These are phyloP conservation scores for Cerioporus squamosus DNA, from an alignment of 1,284 basidiomycete species.

Conservation along the genomic window DNA sequence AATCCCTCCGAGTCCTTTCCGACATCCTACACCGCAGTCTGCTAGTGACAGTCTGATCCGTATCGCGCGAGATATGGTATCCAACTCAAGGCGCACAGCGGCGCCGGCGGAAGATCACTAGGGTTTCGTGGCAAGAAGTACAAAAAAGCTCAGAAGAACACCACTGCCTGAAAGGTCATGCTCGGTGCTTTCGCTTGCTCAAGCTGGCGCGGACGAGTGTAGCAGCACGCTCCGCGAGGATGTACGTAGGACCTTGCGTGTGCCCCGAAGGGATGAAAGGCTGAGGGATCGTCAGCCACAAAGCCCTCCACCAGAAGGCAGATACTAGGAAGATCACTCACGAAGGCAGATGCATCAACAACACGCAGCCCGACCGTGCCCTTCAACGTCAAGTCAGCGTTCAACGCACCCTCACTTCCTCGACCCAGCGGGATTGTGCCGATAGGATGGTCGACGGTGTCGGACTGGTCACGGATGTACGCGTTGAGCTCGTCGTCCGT, in stretches of 20 bases:
- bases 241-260: conserved; percentile 3
- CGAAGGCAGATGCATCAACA: conserved; percentile 35
- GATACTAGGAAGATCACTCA: conserved; percentile 21
- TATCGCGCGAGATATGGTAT: no score
- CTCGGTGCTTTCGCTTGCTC: background rate
- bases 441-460: conserved; percentile 26
- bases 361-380: conserved; percentile 26
- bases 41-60: no score
- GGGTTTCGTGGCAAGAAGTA: no score
- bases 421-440: conserved; percentile 29
- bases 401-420: conserved; percentile 46
- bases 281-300: conserved; percentile 3
- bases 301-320: background rate
- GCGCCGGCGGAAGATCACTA: no score
- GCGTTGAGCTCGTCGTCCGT: conserved; percentile 25
- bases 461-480: conserved; percentile 18
- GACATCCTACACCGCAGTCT: no score
- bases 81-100: no score
- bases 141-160: no score
- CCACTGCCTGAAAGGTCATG: no score
- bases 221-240: conserved; percentile 7
- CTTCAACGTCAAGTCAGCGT: conserved; percentile 57
- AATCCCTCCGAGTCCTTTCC: no score
- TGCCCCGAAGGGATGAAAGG: conserved; percentile 5
- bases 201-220: background rate